Base-by-base conservation (phyloP, 2,329 filamentous ascomycete genomes). In the Fusarium sublunatum region DNA sequence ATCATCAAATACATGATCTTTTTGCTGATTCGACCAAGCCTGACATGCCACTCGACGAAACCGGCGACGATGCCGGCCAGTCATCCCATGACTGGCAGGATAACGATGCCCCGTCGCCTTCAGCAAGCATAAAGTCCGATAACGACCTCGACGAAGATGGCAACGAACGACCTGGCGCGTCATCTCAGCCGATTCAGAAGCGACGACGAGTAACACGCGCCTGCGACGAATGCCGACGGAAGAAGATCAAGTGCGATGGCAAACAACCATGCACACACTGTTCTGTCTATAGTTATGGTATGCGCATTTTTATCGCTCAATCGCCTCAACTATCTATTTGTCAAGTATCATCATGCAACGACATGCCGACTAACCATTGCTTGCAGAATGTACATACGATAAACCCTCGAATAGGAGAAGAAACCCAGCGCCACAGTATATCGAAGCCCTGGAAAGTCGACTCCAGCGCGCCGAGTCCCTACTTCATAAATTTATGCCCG, bases 211-310 rank as follows among this genome's bases (percentile, higher is more conserved):
- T 94, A 40, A 93, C 91, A 19, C 83, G 91, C 69, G 91, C 91
- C 36, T 94, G 91, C 76, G 91, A 93, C 70, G 90, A 93, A 75
- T 94, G 91, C 73, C 85, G 91, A 54, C 85, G 91, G 67, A 94
- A 94, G 76, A 94, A 94, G 77, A 94, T 94, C 72, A 94, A 93
- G 75, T 94, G 91, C 70, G 91, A 93, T 74, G 91, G 91, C 68
- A 92, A 93, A 76, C 91, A 93, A 74, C 91, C 91, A 9, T 95
- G 91, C 77, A 97, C 93, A 0, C 95, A 98, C 77, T 99, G 95
- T 76, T 96, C 93, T 10, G 93, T 98, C 45, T 99, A 99, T 77
- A 97, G 93, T 75, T 99, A 99, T 82, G 94, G 95, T 97, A 84
- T 73, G 61, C 40, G 24, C n/a, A 31, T 47, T 48, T 24, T 46